Evolutionary conservation across 2,329 filamentous ascomycete genomes (phyloP), one percentile per base, ranked within the genome.

Genomic region (Juglanconis oblonga): DNA sequence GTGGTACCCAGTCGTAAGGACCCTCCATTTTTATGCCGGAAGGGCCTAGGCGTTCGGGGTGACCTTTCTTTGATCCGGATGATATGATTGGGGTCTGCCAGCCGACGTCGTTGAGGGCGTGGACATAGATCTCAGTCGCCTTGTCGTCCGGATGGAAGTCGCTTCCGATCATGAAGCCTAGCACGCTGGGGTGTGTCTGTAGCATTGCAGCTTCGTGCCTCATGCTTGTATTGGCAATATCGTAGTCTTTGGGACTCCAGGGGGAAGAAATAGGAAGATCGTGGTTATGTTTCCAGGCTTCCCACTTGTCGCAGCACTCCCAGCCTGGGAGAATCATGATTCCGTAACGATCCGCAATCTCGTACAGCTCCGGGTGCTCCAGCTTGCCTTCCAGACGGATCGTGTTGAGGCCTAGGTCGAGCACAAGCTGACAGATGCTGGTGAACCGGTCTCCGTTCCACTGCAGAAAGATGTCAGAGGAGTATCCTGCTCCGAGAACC

Each of bases 251-350:
- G 0, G 81, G 76, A 0, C 69, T 71, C 83, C 84, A 88, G 0
- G 70, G 67, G 7, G 71, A 62, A 24, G 56, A 38, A 38, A 36
- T 4, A 24, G 45, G 10, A 6, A 81, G 64, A 52, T 88, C 80
- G 11, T 81, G 69, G 64, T 87, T 87, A 68, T 87, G 86, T 52
- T 66, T 69, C 84, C 84, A 88, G 0, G 79, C 81, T 66, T 88
- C 86, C 86, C 86, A 88, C 67, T 88, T 88, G 65, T 87, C 82
- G 68, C 86, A 88, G 69, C 86, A 88, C 62, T 87, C 85, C 84
- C 85, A 88, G 0, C 86, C 86, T 0, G 84, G 74, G 42, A 88
- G 73, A 0, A 88, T 70, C 83, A 88, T 86, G 40, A 88, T 66
- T 0, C 86, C 86, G 66, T 86, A 72, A 3, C 77, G 73, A 65